Percentiles rank a stretch among this genome's conserved stretches.
Conservation (phyloP, 2,329 filamentous ascomycete genomes). For the Xylariaceae sp. region DNA sequence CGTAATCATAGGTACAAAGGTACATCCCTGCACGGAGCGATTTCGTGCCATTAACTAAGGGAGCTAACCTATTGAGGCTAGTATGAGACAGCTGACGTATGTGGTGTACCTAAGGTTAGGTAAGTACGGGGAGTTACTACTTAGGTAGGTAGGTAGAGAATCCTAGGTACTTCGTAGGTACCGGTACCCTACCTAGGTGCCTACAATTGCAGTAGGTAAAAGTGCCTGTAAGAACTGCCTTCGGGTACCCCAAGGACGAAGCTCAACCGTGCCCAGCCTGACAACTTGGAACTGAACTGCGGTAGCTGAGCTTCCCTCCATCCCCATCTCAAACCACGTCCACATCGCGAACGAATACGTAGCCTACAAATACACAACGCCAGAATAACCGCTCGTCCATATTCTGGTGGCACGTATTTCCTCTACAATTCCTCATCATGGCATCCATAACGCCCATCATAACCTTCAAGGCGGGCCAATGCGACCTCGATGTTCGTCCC, state of each 20-base stretch:
- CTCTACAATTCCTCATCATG: constrained; percentile 51
- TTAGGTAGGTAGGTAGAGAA: too few relatives aligned
- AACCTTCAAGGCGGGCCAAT: constrained; percentile 93
- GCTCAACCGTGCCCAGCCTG: constrained; percentile 32
- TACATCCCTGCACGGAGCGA: too few relatives aligned
- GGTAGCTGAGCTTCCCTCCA: neutral
- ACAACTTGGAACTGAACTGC: constrained; percentile 17
- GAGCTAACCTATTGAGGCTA: too few relatives aligned
- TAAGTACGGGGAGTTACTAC: too few relatives aligned
- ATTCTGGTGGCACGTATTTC: neutral
- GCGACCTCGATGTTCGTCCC: constrained; percentile 71
- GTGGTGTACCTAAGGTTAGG: too few relatives aligned
- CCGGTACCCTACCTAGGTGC: too few relatives aligned
- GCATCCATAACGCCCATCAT: constrained; percentile 74
- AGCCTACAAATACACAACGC: neutral
- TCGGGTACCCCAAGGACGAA: constrained; percentile 24
- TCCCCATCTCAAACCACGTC: constrained; percentile 2
- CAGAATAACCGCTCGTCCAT: neutral
- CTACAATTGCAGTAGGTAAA: too few relatives aligned
- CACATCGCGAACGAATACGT: neutral
- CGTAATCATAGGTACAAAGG: neutral
- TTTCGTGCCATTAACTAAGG: too few relatives aligned
- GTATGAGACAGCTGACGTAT: too few relatives aligned
- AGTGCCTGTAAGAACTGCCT: constrained; percentile 4
- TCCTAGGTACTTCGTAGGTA: too few relatives aligned